Evolutionary conservation across 768 basidiomycete species (phyloP), one percentile per base, ranked within the genome.

Genomic region (Rubroboletus satanas): DNA sequence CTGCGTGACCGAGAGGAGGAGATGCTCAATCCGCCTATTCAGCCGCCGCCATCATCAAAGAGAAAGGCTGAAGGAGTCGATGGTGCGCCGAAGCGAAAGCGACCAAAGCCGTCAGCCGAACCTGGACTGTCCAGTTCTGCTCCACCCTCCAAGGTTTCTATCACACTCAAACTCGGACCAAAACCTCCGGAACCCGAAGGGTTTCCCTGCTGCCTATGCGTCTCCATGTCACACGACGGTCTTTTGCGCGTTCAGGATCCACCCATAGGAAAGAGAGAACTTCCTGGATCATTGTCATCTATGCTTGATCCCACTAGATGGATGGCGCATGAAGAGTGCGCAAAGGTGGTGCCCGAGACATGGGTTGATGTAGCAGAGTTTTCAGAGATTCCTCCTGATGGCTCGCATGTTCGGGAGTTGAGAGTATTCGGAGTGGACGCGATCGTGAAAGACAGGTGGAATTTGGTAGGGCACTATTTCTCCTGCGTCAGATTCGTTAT

Each of bases 391-490:
- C 54, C 61, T 17, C 63, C 57, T 2, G 67, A 74, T 61, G 78
- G 78, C 0, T 65, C 61, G 7, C 58, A 54, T 21, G 58, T 51
- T 37, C 79, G 68, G 61, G 79, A 81, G 65, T 74, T 70, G 52
- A 77, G 81, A 53, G 87, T 97, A 0, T 87, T 87, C 63, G 95
- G 96, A 4, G 90, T 91, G 23, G 89, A 93, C 64, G 84, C 80
- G 8, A 91, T 99, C 59, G 89, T 90, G 11, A 92, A 85, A 67
- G 95, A 90, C 68, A 76, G 97, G 29, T 99, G 97, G 97, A 87
- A 86, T 66, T 65, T 98, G 74, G 95, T 96, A 64, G 51, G 85
- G 74, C 7, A 26, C 56, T 48, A 21, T 38, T 43, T 38, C 28
- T 43, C 26, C n/a, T 35, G 23, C 41, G 26, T 36, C 6, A 5